These are phyloP conservation scores for Calocybe indica DNA, from an alignment of 768 basidiomycete genomes.

Conservation along the genomic window DNA sequence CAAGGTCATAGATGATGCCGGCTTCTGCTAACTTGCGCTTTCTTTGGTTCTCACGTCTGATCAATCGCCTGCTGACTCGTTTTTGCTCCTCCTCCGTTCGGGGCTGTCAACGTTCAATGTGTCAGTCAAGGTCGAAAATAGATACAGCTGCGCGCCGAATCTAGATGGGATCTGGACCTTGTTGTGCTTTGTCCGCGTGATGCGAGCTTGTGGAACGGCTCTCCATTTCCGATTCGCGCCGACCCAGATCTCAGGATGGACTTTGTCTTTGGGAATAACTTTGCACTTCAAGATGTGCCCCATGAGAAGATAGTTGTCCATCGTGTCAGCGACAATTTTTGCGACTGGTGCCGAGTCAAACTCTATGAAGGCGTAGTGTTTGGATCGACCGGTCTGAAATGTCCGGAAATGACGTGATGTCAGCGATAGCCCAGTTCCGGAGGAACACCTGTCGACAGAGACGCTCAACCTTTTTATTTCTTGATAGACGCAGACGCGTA, in stretches of 20 bases:
- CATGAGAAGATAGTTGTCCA: slow-evolving; percentile 97
- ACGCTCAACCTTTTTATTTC: slow-evolving; percentile 78
- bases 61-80: slow-evolving; percentile 58
- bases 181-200: slow-evolving; percentile 73
- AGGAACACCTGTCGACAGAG: background rate
- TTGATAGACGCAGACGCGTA: slow-evolving; percentile 80
- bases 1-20: slow-evolving; percentile 87
- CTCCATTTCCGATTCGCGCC: slow-evolving; percentile 96
- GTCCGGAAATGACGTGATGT: background rate
- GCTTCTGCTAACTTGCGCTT: slow-evolving; percentile 72
- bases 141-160: background rate
- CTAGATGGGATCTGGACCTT: slow-evolving; percentile 44
- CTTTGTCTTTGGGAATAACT: slow-evolving; percentile 80
- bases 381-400: slow-evolving; percentile 83
- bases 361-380: slow-evolving; percentile 96
- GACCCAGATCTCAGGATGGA: slow-evolving; percentile 93
- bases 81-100: slow-evolving; percentile 69
- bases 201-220: slow-evolving; percentile 62
- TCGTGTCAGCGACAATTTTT: slow-evolving; percentile 93
- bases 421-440: background rate
- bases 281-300: slow-evolving; percentile 93
- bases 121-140: background rate
- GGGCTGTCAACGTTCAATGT: slow-evolving; percentile 31
- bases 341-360: slow-evolving; percentile 88
- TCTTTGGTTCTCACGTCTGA: slow-evolving; percentile 71